Conservation (phyloP, 192 early-diverging fungal genomes). For the Umbelopsis ramanniana region DNA sequence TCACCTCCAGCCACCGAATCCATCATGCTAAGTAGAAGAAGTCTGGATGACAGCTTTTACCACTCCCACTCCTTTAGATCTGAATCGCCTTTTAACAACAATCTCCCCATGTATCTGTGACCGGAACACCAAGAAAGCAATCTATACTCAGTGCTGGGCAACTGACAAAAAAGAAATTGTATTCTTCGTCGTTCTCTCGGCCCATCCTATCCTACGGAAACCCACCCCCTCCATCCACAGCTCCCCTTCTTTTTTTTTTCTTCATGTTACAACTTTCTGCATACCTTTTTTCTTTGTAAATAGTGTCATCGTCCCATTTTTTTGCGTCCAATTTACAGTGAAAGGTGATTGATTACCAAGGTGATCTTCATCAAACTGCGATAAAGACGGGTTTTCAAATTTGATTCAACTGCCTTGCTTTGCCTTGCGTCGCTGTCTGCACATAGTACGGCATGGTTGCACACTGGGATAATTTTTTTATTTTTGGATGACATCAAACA, state of each 20-base stretch:
- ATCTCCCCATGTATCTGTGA: slow-evolving; percentile 19
- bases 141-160: neutral
- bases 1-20: neutral
- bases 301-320: neutral
- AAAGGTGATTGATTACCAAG: too few species aligned
- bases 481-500: slow-evolving; percentile 10
- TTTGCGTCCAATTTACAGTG: neutral
- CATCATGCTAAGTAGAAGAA: slow-evolving; percentile 11
- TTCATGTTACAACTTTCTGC: neutral
- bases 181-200: neutral
- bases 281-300: neutral
- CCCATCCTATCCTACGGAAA: neutral
- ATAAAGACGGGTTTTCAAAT: too few species aligned
- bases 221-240: too few species aligned
- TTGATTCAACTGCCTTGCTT: neutral
- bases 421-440: too few species aligned
- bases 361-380: too few species aligned
- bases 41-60: slow-evolving; percentile 20
- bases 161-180: neutral
- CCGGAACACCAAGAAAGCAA: neutral
- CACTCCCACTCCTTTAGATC: slow-evolving; percentile 15
- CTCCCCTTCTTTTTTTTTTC: too few species aligned
- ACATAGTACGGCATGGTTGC: too few species aligned
- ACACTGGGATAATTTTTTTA: too few species aligned
- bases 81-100: neutral